A percentile compares a stretch with the other conserved stretches of the same genome.
Conservation (phyloP, 1,139 yeast species). For the Eremothecium sinecaudum region DNA sequence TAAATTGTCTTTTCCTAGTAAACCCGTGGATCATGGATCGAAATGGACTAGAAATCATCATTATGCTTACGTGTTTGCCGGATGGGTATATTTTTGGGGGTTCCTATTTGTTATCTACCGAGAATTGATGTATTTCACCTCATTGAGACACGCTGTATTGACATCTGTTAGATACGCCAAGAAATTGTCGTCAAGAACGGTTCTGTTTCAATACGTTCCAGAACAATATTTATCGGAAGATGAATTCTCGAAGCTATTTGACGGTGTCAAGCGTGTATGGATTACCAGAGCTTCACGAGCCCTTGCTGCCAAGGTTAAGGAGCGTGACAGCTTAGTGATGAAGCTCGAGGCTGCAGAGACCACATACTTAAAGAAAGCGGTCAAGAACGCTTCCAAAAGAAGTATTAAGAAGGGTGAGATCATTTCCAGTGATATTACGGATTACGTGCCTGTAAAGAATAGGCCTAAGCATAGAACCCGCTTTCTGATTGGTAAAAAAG, state of each 20-base stretch:
- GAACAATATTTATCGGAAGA: slow-evolving; percentile 53
- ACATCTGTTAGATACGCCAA: slow-evolving; percentile 73
- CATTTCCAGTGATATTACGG: slow-evolving; percentile 43
- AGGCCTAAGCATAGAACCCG: slow-evolving; percentile 62
- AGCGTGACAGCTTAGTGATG: slow-evolving; percentile 52
- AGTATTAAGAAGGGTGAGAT: slow-evolving; percentile 32
- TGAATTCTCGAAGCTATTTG: slow-evolving; percentile 53
- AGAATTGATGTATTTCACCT: slow-evolving; percentile 70
- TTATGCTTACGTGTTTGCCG: slow-evolving; percentile 77
- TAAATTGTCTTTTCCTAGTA: slow-evolving; percentile 67
- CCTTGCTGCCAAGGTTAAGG: slow-evolving; percentile 47
- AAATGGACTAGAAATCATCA: slow-evolving; percentile 43
- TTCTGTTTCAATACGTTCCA: slow-evolving; percentile 75
- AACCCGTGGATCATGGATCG: too few relatives aligned
- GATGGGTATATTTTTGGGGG: slow-evolving; percentile 69
- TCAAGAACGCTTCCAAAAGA: slow-evolving; percentile 58
- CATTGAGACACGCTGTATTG: slow-evolving; percentile 71
- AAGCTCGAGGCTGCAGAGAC: slow-evolving; percentile 64
- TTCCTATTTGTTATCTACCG: slow-evolving; percentile 66
- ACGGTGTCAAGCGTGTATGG: slow-evolving; percentile 64
- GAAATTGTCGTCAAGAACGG: slow-evolving; percentile 65
- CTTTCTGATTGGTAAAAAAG: slow-evolving; percentile 70
- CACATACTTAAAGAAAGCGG: slow-evolving; percentile 48
- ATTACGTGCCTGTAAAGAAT: slow-evolving; percentile 68
- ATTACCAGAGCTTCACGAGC: slow-evolving; percentile 60